Evolutionary conservation across 257 asterid species (phyloP).

Genomic region (Lavandula angustifolia): DNA sequence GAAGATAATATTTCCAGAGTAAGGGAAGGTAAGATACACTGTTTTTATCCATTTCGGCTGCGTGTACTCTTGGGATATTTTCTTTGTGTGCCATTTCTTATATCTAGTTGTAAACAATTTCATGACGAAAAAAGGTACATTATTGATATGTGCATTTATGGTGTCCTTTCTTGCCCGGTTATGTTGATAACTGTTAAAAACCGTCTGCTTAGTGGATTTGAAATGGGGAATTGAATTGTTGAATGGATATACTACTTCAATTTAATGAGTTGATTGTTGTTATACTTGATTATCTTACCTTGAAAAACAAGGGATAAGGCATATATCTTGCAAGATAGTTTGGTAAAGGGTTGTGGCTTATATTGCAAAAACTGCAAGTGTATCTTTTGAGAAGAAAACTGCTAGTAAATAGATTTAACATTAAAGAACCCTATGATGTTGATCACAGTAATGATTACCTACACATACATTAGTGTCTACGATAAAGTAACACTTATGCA

Average conservation of each 20-base stretch:
- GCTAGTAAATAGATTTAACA: slow-evolving; percentile 3
- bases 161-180: not conserved
- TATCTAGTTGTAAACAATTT: not conserved
- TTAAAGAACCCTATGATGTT: not conserved
- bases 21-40: slow-evolving; percentile 38
- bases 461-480: not conserved
- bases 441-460: not conserved
- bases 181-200: not conserved
- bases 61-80: not conserved
- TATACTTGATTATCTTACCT: not conserved
- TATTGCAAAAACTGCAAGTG: not conserved
- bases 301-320: not conserved
- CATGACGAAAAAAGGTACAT: not conserved
- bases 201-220: not conserved
- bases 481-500: not conserved
- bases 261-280: slow-evolving; percentile 8
- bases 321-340: not conserved
- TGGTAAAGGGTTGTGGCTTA: not conserved
- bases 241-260: not conserved
- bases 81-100: not conserved
- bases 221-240: not conserved
- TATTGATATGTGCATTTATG: not conserved
- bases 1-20: slow-evolving; percentile 40
- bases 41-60: not conserved
- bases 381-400: not conserved